Base-by-base conservation (phyloP, 2,329 filamentous ascomycete genomes). In the Clathrospora elynae region DNA sequence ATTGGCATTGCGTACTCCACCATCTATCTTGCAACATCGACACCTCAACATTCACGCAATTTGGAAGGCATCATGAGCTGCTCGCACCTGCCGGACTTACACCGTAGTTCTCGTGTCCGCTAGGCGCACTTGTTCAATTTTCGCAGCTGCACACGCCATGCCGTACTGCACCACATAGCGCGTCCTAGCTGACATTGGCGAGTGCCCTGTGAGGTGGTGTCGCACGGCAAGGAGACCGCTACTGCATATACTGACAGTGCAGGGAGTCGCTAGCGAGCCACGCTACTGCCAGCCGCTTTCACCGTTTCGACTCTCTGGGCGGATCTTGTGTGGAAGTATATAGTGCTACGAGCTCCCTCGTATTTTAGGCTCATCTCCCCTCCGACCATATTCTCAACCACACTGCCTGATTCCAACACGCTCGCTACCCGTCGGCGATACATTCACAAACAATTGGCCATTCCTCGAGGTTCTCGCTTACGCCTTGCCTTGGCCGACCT, bases 241-340 rank as follows among this genome's bases (percentile, higher is more conserved):
- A 50, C 51, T 33, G 51, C 40, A 42, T 30, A 37, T 36, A 6
- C 20, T 23, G 20, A 23, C 20, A 23, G 20, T 23, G 20, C 6
- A 51, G 49, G 43, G 26, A n/a, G 9, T 31, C 14, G 35, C 53
- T 61, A 59, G 53, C 47, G 55, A 59, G 44, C 41, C 45, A 43
- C 48, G 39, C 48, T 43, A 44, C 32, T 17, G 50, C 53, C 51
- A 51, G 52, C 52, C 57, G 53, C 58, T 55, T 51, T 60, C 56
- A 61, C 56, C 55, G 55, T 59, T 58, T 58, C 54, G 53, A 50
- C 44, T 39, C 25, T 58, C 22, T 50, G 46, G 51, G 49, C 36
- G 41, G 29, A 42, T 23, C 29, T 7, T 34, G 36, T 11, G 34
- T 32, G 10, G 19, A 18, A 41, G 53, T 59, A 60, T 60, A 60